A percentile compares a stretch with the other conserved stretches of the same genome.
These are phyloP conservation scores for Cyberlindnera xishuangbannaensis DNA, from an alignment of 805 yeast genomes.

Conservation along the genomic window DNA sequence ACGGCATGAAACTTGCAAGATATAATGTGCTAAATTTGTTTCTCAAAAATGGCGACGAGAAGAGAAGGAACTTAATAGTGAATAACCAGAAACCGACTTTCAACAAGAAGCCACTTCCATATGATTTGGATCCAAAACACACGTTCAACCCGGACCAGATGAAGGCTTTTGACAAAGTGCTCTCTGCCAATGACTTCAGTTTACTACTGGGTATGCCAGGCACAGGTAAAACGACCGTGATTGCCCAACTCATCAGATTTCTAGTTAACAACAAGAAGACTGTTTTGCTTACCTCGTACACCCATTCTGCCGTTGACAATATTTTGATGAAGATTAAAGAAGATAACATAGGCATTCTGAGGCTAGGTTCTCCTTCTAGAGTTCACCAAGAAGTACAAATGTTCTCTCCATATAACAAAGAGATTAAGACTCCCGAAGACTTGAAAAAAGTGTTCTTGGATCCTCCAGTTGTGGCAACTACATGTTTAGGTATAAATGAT, in stretches of 20 bases:
- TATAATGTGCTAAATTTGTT: conserved; percentile 70
- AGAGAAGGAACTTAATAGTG: conserved; percentile 29
- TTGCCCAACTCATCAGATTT: conserved; percentile 63
- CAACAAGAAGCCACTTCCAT: conserved; percentile 20
- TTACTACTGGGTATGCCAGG: conserved; percentile 97
- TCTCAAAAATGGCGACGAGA: conserved; percentile 34
- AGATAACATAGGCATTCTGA: conserved; percentile 43
- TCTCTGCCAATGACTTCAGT: conserved; percentile 67
- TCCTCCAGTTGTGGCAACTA: conserved; percentile 79
- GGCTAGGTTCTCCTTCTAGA: conserved; percentile 58
- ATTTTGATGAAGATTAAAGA: conserved; percentile 66
- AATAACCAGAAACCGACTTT: conserved; percentile 28
- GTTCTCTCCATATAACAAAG: conserved; percentile 42
- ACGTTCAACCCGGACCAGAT: conserved; percentile 67
- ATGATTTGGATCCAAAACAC: conserved; percentile 10
- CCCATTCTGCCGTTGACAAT: conserved; percentile 96
- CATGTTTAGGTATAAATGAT: conserved; percentile 74
- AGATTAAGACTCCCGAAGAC: conserved; percentile 37
- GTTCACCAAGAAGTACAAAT: conserved; percentile 58
- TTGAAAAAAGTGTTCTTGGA: conserved; percentile 41
- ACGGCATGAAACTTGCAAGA: conserved; percentile 71
- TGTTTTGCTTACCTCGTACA: conserved; percentile 76
- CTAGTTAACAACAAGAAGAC: conserved; percentile 57
- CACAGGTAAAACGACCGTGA: conserved; percentile 91
- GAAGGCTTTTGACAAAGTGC: conserved; percentile 58